These are phyloP conservation scores for Xylariaceae sp. DNA, from an alignment of 2,329 filamentous ascomycete species.

Conservation along the genomic window DNA sequence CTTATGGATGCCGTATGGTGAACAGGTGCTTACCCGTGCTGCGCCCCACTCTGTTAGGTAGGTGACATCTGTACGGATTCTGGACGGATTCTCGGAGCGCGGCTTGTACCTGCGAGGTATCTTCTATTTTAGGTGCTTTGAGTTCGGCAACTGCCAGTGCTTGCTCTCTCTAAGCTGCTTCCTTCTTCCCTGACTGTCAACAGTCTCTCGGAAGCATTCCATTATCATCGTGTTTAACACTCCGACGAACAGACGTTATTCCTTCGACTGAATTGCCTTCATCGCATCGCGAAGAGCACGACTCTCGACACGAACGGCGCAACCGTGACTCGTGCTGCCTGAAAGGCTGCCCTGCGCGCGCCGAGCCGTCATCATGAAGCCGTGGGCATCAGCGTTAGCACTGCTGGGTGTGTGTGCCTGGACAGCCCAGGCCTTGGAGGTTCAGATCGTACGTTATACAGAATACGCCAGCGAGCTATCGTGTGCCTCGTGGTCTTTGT, in stretches of 20 bases:
- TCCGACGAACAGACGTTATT: not conserved
- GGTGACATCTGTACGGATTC: not conserved
- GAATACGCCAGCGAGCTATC: conserved; percentile 2
- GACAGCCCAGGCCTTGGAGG: conserved; percentile 52
- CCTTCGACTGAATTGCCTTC: not conserved
- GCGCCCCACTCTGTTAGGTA: not conserved
- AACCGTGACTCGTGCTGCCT: conserved; percentile 22
- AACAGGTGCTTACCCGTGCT: not conserved
- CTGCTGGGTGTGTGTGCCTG: conserved; percentile 50
- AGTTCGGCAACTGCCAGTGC: not conserved
- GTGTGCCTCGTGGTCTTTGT: not conserved
- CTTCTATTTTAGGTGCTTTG: not conserved
- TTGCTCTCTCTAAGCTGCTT: not conserved
- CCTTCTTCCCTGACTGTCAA: not conserved
- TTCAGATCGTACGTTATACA: conserved; percentile 46
- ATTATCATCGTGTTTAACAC: not conserved
- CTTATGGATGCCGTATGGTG: not conserved
- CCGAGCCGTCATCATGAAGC: conserved; percentile 45
- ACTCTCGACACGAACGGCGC: conserved; percentile 12
- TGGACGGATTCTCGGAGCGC: not conserved
- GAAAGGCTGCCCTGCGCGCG: conserved; percentile 31
- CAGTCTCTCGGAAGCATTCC: not conserved
- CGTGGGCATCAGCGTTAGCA: conserved; percentile 45
- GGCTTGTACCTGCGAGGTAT: not conserved
- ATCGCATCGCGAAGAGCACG: not conserved